A percentile compares a stretch with the other conserved stretches of the same genome.
phyloP scores from a whole-genome alignment of 352 stramenopile genomes.

The Discostella stelligera region DNA sequence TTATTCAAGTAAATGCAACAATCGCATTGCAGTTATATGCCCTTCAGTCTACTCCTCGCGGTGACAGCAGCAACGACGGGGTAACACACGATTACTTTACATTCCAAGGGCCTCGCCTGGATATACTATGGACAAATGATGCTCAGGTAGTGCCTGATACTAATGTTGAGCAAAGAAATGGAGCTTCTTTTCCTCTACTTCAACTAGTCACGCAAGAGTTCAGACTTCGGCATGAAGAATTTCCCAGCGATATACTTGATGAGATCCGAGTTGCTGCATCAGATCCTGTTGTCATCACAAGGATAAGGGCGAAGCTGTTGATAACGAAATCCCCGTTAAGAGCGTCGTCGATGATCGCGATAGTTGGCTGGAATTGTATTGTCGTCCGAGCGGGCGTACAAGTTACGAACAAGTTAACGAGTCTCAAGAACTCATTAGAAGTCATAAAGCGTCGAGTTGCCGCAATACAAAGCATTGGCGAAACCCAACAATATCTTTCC shows the following conservation, averaged over 20 bases:
- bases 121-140: constrained; percentile 22
- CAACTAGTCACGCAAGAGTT: constrained; percentile 1
- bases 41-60: constrained; percentile 2
- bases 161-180: constrained; percentile 3
- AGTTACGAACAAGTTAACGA: constrained; percentile 13
- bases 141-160: not conserved
- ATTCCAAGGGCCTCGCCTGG: constrained; percentile 12
- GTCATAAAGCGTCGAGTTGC: constrained; percentile 8
- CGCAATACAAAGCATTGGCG: constrained; percentile 18
- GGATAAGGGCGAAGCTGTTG: constrained; percentile 20
- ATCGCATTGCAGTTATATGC: constrained; percentile 25
- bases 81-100: constrained; percentile 18
- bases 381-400: constrained; percentile 28
- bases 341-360: not conserved
- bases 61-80: constrained; percentile 10
- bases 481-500: constrained; percentile 21
- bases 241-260: constrained; percentile 17
- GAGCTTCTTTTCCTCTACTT: constrained; percentile 5
- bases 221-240: constrained; percentile 22
- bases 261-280: constrained; percentile 2
- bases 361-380: constrained; percentile 22
- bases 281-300: constrained; percentile 37
- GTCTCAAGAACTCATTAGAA: constrained; percentile 16
- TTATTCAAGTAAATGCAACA: constrained; percentile 35
- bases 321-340: not conserved